These are phyloP conservation scores for Orbilia oligospora DNA, from an alignment of 2,329 filamentous ascomycete genomes.

Conservation along the genomic window DNA sequence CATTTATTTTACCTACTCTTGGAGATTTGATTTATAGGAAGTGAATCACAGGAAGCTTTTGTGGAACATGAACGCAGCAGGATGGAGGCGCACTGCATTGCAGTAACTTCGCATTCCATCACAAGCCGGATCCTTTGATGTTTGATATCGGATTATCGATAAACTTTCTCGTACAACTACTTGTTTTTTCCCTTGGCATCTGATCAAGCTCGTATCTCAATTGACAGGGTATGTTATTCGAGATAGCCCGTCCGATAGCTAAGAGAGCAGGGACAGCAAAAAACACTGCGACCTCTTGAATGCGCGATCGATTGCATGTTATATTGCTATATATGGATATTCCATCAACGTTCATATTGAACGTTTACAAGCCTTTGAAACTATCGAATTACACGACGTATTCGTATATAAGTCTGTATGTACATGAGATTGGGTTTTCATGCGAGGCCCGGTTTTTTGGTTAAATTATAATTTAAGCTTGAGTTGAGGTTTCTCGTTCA, in stretches of 20 bases:
- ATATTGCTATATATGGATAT: not conserved
- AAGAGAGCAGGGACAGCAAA: too few relatives aligned
- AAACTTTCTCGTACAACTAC: not conserved
- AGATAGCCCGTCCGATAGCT: too few relatives aligned
- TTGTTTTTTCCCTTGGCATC: not conserved
- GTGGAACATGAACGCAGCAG: constrained; percentile 18
- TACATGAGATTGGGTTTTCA: not conserved
- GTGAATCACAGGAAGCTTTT: not conserved
- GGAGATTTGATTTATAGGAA: not conserved
- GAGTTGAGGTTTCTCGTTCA: not conserved
- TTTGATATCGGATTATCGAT: constrained; percentile 4
- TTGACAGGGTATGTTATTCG: not conserved
- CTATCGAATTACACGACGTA: constrained; percentile 4
- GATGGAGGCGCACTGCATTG: constrained; percentile 17
- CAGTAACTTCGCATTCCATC: not conserved
- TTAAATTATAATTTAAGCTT: too few relatives aligned
- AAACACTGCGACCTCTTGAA: too few relatives aligned
- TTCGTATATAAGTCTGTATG: not conserved
- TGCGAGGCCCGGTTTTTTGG: too few relatives aligned
- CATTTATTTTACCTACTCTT: too few relatives aligned
- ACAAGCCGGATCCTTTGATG: not conserved
- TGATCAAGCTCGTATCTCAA: not conserved
- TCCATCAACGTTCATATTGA: not conserved
- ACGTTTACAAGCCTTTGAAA: constrained; percentile 8
- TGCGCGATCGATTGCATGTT: too few relatives aligned